phyloP scores from a whole-genome alignment of 768 basidiomycete species.

The Tephrocybe sp. region DNA sequence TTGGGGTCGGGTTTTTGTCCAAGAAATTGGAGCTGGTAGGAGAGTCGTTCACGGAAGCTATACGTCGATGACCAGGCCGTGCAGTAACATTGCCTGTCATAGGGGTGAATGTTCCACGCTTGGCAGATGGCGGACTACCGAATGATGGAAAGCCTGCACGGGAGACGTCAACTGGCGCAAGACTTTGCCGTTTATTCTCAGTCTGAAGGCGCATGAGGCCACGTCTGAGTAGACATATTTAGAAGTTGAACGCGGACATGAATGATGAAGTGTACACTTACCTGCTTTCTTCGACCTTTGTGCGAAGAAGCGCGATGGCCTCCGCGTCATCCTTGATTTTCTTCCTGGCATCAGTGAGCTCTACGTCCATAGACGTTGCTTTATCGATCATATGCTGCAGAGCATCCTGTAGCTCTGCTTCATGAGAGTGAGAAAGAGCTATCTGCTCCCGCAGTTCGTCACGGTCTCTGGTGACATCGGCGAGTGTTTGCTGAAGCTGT shows the following conservation, averaged over 20 bases:
- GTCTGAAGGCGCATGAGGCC: conserved; percentile 85
- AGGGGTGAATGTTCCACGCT: conserved; percentile 75
- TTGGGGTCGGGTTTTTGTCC: conserved; percentile 32
- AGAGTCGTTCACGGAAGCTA: conserved; percentile 74
- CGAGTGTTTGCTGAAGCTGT: conserved; percentile 64
- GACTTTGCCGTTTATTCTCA: conserved; percentile 66
- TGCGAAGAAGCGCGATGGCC: conserved; percentile 67
- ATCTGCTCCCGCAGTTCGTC: conserved; percentile 61
- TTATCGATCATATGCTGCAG: conserved; percentile 65
- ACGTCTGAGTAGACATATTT: conserved; percentile 43
- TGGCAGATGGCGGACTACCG: conserved; percentile 50
- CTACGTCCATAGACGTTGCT: conserved; percentile 55
- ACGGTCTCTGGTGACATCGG: conserved; percentile 65
- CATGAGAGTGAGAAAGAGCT: conserved; percentile 46
- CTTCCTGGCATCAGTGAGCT: conserved; percentile 46
- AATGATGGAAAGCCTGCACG: conserved; percentile 40
- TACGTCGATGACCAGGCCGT: conserved; percentile 59
- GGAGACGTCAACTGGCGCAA: conserved; percentile 52
- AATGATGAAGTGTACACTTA: conserved; percentile 34
- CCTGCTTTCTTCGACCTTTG: conserved; percentile 90
- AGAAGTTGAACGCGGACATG: not conserved
- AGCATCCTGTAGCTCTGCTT: conserved; percentile 61
- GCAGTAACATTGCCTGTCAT: conserved; percentile 52
- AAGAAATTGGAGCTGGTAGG: conserved; percentile 32
- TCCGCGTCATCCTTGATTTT: conserved; percentile 73